These are phyloP conservation scores for Blastomyces parvus DNA, from an alignment of 2,329 filamentous ascomycete genomes.

Conservation along the genomic window DNA sequence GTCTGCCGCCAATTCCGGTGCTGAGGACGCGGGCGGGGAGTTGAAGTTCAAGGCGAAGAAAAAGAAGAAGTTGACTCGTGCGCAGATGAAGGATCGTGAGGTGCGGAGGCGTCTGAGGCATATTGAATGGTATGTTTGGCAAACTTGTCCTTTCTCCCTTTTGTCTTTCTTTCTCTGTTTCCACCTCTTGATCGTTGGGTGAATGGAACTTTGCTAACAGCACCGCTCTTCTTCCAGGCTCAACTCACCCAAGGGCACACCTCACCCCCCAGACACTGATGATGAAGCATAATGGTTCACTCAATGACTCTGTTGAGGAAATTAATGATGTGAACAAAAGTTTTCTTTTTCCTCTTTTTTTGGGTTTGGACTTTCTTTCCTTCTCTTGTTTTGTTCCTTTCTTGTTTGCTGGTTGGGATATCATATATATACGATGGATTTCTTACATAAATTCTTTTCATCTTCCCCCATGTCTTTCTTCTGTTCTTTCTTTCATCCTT, in stretches of 20 bases:
- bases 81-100: conserved; percentile 89
- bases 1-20: conserved; percentile 68
- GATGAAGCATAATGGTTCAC: conserved; percentile 47
- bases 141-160: conserved; percentile 14
- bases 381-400: background rate
- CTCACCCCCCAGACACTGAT: conserved; percentile 66
- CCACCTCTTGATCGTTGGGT: conserved; percentile 7
- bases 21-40: conserved; percentile 59
- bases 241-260: conserved; percentile 76
- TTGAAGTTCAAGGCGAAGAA: conserved; percentile 84
- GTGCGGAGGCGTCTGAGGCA: conserved; percentile 77
- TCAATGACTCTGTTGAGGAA: background rate
- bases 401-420: conserved; percentile 2
- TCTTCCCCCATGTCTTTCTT: background rate
- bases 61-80: conserved; percentile 99
- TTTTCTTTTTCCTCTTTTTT: conserved; percentile 9
- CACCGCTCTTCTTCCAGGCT: conserved; percentile 50
- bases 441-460: background rate
- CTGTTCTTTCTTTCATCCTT: background rate
- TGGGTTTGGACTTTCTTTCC: background rate
- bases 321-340: conserved; percentile 7
- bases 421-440: conserved; percentile 1
- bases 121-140: conserved; percentile 52
- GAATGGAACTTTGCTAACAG: conserved; percentile 7
- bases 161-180: background rate